Conservation (phyloP, 2,329 filamentous ascomycete genomes). For the Xylariaceae sp. region DNA sequence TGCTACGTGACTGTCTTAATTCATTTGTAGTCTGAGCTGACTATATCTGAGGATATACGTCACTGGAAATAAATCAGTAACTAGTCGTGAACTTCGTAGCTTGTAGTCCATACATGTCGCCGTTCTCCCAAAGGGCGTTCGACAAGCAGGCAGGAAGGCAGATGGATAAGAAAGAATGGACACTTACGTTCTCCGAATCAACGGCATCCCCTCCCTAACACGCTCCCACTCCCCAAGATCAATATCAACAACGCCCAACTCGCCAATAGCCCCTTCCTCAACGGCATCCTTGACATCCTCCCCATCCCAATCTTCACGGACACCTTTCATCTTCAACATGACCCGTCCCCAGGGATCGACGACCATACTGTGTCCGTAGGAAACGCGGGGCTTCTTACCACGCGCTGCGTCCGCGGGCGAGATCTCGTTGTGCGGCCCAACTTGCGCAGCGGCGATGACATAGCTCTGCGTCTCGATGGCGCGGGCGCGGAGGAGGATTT, state of each 20-base stretch:
- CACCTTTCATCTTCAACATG: slow-evolving; percentile 57
- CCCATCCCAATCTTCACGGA: slow-evolving; percentile 37
- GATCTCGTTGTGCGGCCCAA: slow-evolving; percentile 55
- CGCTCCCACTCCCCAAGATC: slow-evolving; percentile 44
- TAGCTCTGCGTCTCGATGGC: slow-evolving; percentile 88
- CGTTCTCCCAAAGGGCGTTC: background rate
- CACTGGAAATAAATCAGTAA: slow-evolving; percentile 22
- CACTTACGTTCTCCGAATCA: slow-evolving; percentile 49
- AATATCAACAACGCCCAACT: slow-evolving; percentile 52
- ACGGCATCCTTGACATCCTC: slow-evolving; percentile 27
- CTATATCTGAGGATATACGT: slow-evolving; percentile 27
- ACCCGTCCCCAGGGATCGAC: slow-evolving; percentile 83
- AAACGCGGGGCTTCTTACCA: slow-evolving; percentile 53
- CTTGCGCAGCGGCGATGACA: slow-evolving; percentile 80
- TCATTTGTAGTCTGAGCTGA: background rate
- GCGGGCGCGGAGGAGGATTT: slow-evolving; percentile 67
- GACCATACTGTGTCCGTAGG: slow-evolving; percentile 82
- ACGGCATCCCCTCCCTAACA: slow-evolving; percentile 48
- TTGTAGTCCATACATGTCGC: background rate
- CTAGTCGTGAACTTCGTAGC: background rate
- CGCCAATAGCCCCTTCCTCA: slow-evolving; percentile 37
- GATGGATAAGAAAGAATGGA: background rate
- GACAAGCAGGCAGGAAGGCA: background rate
- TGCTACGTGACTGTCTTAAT: slow-evolving; percentile 1
- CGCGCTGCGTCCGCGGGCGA: background rate